Evolutionary conservation across 1,284 basidiomycete genomes (phyloP), one percentile per base, ranked within the genome.

Genomic region (Cerrena zonata): DNA sequence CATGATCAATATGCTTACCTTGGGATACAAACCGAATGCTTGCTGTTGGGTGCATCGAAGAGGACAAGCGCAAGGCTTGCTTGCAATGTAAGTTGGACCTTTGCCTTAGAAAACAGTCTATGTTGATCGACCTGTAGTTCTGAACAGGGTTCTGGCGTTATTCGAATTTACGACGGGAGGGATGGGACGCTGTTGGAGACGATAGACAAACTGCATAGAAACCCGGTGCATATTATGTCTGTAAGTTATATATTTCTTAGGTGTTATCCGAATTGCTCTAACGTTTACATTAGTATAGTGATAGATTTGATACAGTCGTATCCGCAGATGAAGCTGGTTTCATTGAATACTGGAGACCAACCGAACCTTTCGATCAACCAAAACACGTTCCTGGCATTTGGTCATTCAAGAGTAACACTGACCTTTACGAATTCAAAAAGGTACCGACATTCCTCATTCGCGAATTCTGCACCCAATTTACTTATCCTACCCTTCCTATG

Each of bases 391-490:
- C 83, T 0, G 86, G 86, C 1, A 68, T 98, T 54, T 99, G 95
- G 91, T 76, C 85, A 41, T 93, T 80, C 74, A 99, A 99, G 68
- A 89, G 84, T 41, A 78, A 84, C 40, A 99, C 96, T 0, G 94
- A 98, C 63, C 70, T 99, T 26, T 99, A 97, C 68, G 94, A 97
- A 58, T 99, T 99, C 72, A 98, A 97, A 73, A 99, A 98, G 80
- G 91, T 89, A 50, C 21, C 25, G 10, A 34, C 25, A n/a, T 42
- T 26, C 10, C 12, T 23, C 24, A 45, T 21, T 45, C 24, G 10
- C 23, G 23, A 13, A 24, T 25, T 23, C 11, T 10, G 19, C 7
- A n/a, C n/a, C n/a, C n/a, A n/a, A n/a, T n/a, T n/a, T n/a, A n/a
- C n/a, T n/a, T n/a, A n/a, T n/a, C n/a, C n/a, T n/a, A 26, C 25